A percentile compares a stretch with the other conserved stretches of the same genome.
phyloP scores from a whole-genome alignment of 306 rosid genomes.

The Castanea mollissima region DNA sequence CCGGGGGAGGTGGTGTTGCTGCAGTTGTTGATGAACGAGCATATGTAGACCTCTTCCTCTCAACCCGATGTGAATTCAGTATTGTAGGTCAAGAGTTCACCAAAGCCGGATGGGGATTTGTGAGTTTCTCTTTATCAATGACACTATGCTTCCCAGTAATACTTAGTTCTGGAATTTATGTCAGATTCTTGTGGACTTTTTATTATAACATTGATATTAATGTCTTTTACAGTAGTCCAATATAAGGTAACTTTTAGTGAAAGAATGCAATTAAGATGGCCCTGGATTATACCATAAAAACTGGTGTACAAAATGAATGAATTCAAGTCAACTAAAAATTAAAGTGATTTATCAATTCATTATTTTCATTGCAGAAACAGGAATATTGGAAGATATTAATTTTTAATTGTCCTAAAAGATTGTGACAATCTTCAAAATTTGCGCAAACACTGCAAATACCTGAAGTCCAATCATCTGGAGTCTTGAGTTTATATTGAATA shows the following conservation, averaged over 20 bases:
- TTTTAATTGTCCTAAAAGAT: no score
- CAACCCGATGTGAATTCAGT: conserved; percentile 69
- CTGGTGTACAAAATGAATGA: no score
- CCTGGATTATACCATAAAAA: neutral
- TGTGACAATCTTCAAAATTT: no score
- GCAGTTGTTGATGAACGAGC: conserved; percentile 86
- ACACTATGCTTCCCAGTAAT: neutral
- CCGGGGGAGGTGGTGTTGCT: conserved; percentile 69
- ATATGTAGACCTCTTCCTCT: conserved; percentile 78
- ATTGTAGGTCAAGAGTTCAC: conserved; percentile 91
- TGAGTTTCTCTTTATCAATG: conserved; percentile 42
- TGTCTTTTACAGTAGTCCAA: neutral
- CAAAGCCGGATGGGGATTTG: conserved; percentile 96
- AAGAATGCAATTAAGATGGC: neutral
- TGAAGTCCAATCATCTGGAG: no score
- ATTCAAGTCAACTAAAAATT: neutral
- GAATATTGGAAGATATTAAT: no score
- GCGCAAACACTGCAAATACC: no score
- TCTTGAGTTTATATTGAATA: no score
- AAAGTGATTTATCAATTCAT: neutral
- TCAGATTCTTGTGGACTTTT: neutral
- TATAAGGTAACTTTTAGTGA: neutral
- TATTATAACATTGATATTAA: neutral
- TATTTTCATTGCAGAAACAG: neutral
- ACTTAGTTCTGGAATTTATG: conserved; percentile 5